These are phyloP conservation scores for Erysimum cheiri DNA, from an alignment of 441 rosid genomes.

Conservation along the genomic window DNA sequence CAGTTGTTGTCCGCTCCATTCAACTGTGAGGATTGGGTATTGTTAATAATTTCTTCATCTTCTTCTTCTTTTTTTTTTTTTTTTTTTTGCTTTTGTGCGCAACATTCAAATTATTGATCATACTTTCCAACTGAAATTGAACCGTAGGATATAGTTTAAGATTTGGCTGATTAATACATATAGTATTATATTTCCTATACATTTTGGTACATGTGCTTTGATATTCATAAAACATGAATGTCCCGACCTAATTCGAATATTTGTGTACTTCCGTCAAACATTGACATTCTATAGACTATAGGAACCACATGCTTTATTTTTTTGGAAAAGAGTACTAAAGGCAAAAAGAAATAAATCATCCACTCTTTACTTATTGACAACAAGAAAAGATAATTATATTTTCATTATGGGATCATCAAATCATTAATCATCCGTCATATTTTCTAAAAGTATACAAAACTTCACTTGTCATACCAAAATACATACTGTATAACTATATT, in stretches of 20 bases:
- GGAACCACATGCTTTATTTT: background rate
- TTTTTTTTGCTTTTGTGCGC: background rate
- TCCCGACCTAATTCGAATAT: conserved; percentile 36
- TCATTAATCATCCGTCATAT: background rate
- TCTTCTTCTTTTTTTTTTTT: no score
- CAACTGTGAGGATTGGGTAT: background rate
- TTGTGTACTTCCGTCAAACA: conserved; percentile 31
- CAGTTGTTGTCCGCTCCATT: conserved; percentile 40
- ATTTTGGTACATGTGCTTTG: conserved; percentile 41
- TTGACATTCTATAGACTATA: conserved; percentile 41
- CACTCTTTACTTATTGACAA: conserved; percentile 10
- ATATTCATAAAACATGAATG: conserved; percentile 39
- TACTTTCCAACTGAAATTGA: conserved; percentile 42
- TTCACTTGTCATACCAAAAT: no score
- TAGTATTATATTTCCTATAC: background rate
- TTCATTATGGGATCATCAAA: background rate
- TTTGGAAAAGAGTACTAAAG: background rate
- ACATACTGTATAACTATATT: no score
- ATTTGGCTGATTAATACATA: conserved; percentile 15
- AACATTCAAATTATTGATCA: conserved; percentile 42
- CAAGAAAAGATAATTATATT: background rate
- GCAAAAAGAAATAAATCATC: conserved; percentile 3
- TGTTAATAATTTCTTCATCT: background rate
- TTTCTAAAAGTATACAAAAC: background rate
- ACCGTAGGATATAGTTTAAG: conserved; percentile 42